Percentiles rank a stretch among this genome's conserved stretches.
phyloP scores from a whole-genome alignment of 2,329 filamentous ascomycete species.

The Sarocladium brachiariae region DNA sequence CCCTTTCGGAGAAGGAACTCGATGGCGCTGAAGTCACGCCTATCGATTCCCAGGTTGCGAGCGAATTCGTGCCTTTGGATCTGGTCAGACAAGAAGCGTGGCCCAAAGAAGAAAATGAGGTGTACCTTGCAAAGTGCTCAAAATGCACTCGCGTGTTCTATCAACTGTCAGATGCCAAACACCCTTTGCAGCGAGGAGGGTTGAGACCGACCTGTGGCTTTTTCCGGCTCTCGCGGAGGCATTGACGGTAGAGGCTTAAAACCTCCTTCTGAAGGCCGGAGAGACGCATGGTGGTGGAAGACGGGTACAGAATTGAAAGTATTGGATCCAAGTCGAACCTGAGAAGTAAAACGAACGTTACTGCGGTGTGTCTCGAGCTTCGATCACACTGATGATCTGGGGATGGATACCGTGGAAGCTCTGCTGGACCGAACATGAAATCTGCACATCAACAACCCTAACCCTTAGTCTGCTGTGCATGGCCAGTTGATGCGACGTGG shows the following conservation, averaged over 20 bases:
- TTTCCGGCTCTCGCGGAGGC: conserved; percentile 70
- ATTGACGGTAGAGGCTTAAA: conserved; percentile 76
- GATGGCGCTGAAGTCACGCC: conserved; percentile 78
- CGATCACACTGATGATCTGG: not conserved
- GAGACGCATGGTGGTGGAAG: conserved; percentile 34
- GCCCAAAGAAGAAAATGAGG: conserved; percentile 1
- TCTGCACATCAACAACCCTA: too few species aligned
- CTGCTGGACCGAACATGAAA: not conserved
- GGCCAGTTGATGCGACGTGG: too few species aligned
- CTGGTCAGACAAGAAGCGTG: not conserved
- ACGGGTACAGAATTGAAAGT: not conserved
- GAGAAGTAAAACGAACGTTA: too few species aligned
- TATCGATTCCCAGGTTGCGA: conserved; percentile 61
- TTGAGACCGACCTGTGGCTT: conserved; percentile 60
- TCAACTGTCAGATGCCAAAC: conserved; percentile 7
- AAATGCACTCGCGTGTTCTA: conserved; percentile 56
- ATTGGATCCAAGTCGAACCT: not conserved
- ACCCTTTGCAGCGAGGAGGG: not conserved
- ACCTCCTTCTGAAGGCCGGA: conserved; percentile 92
- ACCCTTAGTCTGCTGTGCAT: too few species aligned
- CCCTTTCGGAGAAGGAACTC: conserved; percentile 83
- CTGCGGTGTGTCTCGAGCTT: not conserved
- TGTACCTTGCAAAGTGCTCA: conserved; percentile 55
- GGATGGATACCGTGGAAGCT: not conserved
- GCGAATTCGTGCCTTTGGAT: conserved; percentile 64